phyloP scores from a whole-genome alignment of 1,139 yeast genomes.

The Protomyces gravidus region DNA sequence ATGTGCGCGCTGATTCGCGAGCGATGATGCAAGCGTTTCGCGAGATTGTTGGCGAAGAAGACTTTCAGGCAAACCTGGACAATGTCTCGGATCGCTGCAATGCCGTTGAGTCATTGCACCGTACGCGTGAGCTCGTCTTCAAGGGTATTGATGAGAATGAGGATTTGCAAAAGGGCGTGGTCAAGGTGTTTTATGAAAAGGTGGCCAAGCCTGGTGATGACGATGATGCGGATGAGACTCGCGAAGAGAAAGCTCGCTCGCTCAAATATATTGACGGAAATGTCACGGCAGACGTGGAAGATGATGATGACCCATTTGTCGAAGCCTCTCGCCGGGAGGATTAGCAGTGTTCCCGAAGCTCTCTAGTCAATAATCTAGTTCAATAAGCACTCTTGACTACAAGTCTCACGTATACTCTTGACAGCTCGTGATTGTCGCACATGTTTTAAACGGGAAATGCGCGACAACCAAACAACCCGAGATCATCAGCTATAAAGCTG shows the following conservation, averaged over 20 bases:
- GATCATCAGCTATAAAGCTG: too few relatives aligned
- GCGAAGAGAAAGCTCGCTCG: conserved; percentile 1
- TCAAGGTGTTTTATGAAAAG: conserved; percentile 21
- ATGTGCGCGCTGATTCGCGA: conserved; percentile 74
- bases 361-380: too few relatives aligned
- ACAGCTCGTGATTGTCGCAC: too few relatives aligned
- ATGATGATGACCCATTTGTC: background rate
- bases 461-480: too few relatives aligned
- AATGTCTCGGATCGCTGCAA: conserved; percentile 69
- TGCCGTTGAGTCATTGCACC: conserved; percentile 71
- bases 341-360: too few relatives aligned
- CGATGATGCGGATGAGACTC: background rate
- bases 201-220: background rate
- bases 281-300: background rate
- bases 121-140: conserved; percentile 73
- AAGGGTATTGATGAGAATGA: conserved; percentile 53
- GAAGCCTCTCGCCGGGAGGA: background rate
- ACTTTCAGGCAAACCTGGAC: conserved; percentile 62
- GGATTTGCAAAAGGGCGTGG: conserved; percentile 24
- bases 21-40: conserved; percentile 89
- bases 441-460: too few relatives aligned
- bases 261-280: background rate
- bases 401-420: too few relatives aligned
- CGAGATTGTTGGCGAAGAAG: conserved; percentile 68
- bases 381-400: too few relatives aligned